Conservation (phyloP, 1,139 yeast species). For the Diutina pseudorugosa region DNA sequence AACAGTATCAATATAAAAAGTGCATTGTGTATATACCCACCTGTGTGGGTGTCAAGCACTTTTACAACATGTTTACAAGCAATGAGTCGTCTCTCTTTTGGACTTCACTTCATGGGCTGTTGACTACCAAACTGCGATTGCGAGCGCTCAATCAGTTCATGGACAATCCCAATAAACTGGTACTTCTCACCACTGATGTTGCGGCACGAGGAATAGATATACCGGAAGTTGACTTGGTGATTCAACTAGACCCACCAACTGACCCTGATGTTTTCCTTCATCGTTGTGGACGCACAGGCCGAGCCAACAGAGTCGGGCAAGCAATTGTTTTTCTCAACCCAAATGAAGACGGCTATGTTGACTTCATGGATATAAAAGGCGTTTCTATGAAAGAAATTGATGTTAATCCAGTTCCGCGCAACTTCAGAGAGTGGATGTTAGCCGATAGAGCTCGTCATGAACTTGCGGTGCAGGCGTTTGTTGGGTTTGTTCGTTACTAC, state of each 20-base stretch:
- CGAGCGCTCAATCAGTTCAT: slow-evolving; percentile 56
- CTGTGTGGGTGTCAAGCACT: slow-evolving; percentile 68
- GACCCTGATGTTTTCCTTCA: slow-evolving; percentile 36
- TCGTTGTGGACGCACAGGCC: slow-evolving; percentile 11
- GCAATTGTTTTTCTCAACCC: slow-evolving; percentile 58
- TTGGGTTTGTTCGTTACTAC: slow-evolving; percentile 74
- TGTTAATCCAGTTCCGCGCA: slow-evolving; percentile 13
- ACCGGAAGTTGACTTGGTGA: slow-evolving; percentile 81
- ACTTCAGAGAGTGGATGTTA: slow-evolving; percentile 39
- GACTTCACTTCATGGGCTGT: slow-evolving; percentile 76
- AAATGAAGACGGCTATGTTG: slow-evolving; percentile 36
- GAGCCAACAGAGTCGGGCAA: slow-evolving; percentile 70
- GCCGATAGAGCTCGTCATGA: slow-evolving; percentile 75
- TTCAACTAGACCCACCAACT: slow-evolving; percentile 85
- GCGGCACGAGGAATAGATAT: slow-evolving; percentile 93
- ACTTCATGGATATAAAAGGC: slow-evolving; percentile 67
- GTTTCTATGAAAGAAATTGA: slow-evolving; percentile 36
- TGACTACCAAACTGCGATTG: slow-evolving; percentile 61
- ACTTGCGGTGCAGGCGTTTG: slow-evolving; percentile 64
- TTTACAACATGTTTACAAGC: slow-evolving; percentile 43
- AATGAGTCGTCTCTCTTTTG: slow-evolving; percentile 5
- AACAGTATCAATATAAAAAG: slow-evolving; percentile 49
- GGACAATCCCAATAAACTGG: slow-evolving; percentile 36
- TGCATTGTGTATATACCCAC: slow-evolving; percentile 89
- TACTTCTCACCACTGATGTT: slow-evolving; percentile 71